These are phyloP conservation scores for Aureobasidium uvarum DNA, from an alignment of 2,329 filamentous ascomycete genomes.

Conservation along the genomic window DNA sequence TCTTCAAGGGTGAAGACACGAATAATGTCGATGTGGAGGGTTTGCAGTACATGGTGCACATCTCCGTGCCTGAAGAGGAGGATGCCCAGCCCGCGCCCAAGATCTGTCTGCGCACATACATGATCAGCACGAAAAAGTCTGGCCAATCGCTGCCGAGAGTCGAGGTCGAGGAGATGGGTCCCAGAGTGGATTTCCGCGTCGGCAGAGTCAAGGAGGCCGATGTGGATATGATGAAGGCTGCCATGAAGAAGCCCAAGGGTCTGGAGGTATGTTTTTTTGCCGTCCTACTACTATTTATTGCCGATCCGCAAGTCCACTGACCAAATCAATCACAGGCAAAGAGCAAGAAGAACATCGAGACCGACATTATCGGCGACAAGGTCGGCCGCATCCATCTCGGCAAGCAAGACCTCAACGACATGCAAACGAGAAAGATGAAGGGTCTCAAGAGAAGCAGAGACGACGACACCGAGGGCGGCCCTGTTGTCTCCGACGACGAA, in stretches of 20 bases:
- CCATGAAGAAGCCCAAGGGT: slow-evolving; percentile 79
- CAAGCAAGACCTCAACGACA: slow-evolving; percentile 78
- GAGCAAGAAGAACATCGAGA: slow-evolving; percentile 95
- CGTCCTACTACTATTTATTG: too few species aligned
- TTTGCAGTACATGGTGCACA: slow-evolving; percentile 82
- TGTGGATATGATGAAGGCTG: slow-evolving; percentile 77
- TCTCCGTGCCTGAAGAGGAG: slow-evolving; percentile 65
- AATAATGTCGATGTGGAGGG: slow-evolving; percentile 92
- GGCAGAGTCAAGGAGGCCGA: slow-evolving; percentile 80
- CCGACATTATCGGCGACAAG: slow-evolving; percentile 93
- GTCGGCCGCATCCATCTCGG: slow-evolving; percentile 87
- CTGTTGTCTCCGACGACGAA: slow-evolving; percentile 34
- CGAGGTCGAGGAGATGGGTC: slow-evolving; percentile 93
- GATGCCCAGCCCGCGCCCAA: slow-evolving; percentile 45
- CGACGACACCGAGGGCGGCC: slow-evolving; percentile 55
- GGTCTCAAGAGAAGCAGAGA: slow-evolving; percentile 82
- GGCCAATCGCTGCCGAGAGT: slow-evolving; percentile 78
- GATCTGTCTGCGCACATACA: slow-evolving; percentile 73
- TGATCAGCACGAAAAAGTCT: slow-evolving; percentile 80
- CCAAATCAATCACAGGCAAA: slow-evolving; percentile 41
- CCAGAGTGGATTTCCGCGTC: slow-evolving; percentile 85
- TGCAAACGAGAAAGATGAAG: slow-evolving; percentile 99
- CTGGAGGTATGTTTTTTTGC: slow-evolving; percentile 59
- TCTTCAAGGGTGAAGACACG: slow-evolving; percentile 80
- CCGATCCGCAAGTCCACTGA: background rate